phyloP scores from a whole-genome alignment of 2,329 filamentous ascomycete species.

The Talaromyces sp. region DNA sequence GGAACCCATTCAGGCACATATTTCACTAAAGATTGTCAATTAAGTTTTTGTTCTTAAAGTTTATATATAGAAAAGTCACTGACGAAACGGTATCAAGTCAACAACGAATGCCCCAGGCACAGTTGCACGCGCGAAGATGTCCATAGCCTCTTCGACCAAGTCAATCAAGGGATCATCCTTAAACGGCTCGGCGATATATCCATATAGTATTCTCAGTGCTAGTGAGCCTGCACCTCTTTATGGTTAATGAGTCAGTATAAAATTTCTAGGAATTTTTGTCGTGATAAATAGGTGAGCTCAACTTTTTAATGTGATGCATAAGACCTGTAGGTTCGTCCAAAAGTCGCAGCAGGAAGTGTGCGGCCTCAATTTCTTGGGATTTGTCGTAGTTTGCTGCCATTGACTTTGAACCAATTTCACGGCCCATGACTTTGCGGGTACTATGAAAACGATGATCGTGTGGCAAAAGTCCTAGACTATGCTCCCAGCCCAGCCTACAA shows the following conservation, averaged over 20 bases:
- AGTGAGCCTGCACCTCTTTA: conserved; percentile 31
- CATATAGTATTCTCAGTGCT: conserved; percentile 39
- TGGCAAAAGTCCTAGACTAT: conserved; percentile 27
- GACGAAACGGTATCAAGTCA: conserved; percentile 39
- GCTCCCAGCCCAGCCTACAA: conserved; percentile 32
- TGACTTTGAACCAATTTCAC: conserved; percentile 39
- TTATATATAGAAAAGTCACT: conserved; percentile 11
- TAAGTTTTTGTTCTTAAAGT: neutral
- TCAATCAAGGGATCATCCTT: conserved; percentile 39
- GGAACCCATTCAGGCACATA: conserved; percentile 42
- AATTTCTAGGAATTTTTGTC: neutral
- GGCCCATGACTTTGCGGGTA: conserved; percentile 41
- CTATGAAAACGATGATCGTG: conserved; percentile 34
- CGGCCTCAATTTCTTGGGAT: conserved; percentile 40
- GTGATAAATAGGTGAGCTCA: neutral
- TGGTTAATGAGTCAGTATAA: neutral
- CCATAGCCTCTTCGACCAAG: conserved; percentile 33
- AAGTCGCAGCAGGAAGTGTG: conserved; percentile 40
- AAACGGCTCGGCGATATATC: conserved; percentile 38
- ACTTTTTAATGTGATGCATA: conserved; percentile 38
- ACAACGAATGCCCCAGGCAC: conserved; percentile 41
- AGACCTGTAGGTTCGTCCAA: conserved; percentile 33
- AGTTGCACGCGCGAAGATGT: conserved; percentile 32
- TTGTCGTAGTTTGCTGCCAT: conserved; percentile 33
- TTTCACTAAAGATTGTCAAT: conserved; percentile 22